Percentiles rank a stretch among this genome's conserved stretches.
These are phyloP conservation scores for Candida maltosa DNA, from an alignment of 805 yeast species.

Conservation along the genomic window DNA sequence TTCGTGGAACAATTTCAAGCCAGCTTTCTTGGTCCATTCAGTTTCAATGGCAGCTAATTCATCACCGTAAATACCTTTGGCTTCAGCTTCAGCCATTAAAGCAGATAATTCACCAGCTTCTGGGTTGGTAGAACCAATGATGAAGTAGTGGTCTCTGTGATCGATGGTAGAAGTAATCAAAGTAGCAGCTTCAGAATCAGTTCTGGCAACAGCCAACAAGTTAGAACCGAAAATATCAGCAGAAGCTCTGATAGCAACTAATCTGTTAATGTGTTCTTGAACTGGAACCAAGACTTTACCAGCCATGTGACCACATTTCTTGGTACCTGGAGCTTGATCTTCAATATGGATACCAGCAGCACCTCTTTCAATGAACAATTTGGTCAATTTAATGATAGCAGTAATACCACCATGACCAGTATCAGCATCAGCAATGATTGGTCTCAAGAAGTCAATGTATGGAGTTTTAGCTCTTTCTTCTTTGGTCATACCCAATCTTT, in stretches of 20 bases:
- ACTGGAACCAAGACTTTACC: constrained; percentile 97
- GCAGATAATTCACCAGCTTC: constrained; percentile 69
- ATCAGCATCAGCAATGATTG: constrained; percentile 96
- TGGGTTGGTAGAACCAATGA: constrained; percentile 89
- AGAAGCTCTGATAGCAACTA: constrained; percentile 89
- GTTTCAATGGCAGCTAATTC: constrained; percentile 70
- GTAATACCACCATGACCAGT: constrained; percentile 99
- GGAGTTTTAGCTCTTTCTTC: constrained; percentile 68
- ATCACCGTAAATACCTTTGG: constrained; percentile 66
- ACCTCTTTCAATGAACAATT: constrained; percentile 94
- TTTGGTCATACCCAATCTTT: constrained; percentile 58
- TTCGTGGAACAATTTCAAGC: constrained; percentile 83
- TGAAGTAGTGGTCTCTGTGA: constrained; percentile 88
- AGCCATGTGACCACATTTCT: constrained; percentile 99
- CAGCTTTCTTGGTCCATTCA: constrained; percentile 80
- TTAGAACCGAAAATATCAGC: constrained; percentile 92
- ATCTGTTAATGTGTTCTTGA: constrained; percentile 93
- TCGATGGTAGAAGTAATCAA: constrained; percentile 91
- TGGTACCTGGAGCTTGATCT: constrained; percentile 98
- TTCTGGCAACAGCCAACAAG: constrained; percentile 85
- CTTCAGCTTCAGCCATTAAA: constrained; percentile 80
- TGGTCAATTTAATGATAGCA: constrained; percentile 91
- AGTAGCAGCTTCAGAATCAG: constrained; percentile 97
- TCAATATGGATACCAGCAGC: constrained; percentile 99
- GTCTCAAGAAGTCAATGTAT: constrained; percentile 84